Conservation (phyloP, 2,329 filamentous ascomycete genomes). For the Hirsutella thompsonii region DNA sequence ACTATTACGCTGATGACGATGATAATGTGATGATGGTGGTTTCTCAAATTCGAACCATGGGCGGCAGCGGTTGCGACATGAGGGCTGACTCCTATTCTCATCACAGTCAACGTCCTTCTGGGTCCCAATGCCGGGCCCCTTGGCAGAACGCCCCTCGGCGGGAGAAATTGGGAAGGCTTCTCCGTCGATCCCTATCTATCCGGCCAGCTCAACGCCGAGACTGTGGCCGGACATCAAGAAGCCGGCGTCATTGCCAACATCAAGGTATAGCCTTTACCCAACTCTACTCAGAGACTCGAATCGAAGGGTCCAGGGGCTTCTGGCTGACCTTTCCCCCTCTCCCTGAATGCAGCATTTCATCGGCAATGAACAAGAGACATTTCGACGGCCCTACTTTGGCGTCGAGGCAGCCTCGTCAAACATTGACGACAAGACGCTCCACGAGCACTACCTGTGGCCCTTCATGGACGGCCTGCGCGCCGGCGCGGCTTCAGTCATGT, state of each 20-base stretch:
- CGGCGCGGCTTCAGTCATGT: slow-evolving; percentile 48
- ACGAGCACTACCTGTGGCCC: slow-evolving; percentile 54
- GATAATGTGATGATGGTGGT: too few species aligned
- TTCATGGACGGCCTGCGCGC: slow-evolving; percentile 49
- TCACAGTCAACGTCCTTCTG: slow-evolving; percentile 50
- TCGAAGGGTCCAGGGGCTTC: too few species aligned
- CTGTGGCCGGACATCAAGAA: slow-evolving; percentile 63
- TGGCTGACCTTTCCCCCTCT: not conserved
- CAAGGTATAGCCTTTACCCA: too few species aligned
- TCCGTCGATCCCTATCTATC: slow-evolving; percentile 58
- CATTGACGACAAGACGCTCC: slow-evolving; percentile 51
- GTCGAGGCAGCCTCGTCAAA: slow-evolving; percentile 45
- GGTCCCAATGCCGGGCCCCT: slow-evolving; percentile 60
- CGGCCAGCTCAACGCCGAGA: slow-evolving; percentile 57
- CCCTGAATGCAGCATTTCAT: slow-evolving; percentile 33
- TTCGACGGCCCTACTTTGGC: slow-evolving; percentile 24
- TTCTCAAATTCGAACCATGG: not conserved
- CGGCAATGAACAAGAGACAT: slow-evolving; percentile 48
- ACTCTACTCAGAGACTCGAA: too few species aligned
- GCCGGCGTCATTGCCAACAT: slow-evolving; percentile 67
- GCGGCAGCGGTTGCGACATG: slow-evolving; percentile 60
- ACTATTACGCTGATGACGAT: too few species aligned
- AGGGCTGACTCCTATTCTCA: slow-evolving; percentile 10
- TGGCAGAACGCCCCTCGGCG: slow-evolving; percentile 57
- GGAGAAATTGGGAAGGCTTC: slow-evolving; percentile 67